These are phyloP conservation scores for Boletellus sp. DNA, from an alignment of 768 basidiomycete species.

Conservation along the genomic window DNA sequence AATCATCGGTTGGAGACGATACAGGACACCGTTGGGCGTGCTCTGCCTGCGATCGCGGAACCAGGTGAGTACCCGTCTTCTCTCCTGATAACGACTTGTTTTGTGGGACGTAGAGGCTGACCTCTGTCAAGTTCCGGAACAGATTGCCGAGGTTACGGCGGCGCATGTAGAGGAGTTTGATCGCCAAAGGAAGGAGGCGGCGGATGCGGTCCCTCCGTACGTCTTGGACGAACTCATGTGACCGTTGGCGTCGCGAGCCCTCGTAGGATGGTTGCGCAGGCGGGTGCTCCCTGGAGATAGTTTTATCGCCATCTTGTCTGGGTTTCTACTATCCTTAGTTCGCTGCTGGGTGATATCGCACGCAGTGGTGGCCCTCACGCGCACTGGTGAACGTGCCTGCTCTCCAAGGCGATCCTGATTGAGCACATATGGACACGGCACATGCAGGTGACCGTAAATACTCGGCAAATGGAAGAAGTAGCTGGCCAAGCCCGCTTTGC, in stretches of 20 bases:
- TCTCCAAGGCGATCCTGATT: no score
- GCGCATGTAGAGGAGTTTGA: slow-evolving; percentile 14
- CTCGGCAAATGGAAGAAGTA: no score
- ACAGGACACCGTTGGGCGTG: slow-evolving; percentile 9
- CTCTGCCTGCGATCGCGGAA: slow-evolving; percentile 10
- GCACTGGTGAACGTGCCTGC: no score
- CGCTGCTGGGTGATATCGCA: no score
- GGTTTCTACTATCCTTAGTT: no score
- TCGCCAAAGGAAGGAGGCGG: background rate
- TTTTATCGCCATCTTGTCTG: no score
- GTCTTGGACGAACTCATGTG: slow-evolving; percentile 15
- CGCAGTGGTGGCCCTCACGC: no score
- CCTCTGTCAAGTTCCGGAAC: slow-evolving; percentile 6
- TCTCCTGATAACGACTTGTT: background rate
- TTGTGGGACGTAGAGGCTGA: background rate
- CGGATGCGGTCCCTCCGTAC: slow-evolving; percentile 5
- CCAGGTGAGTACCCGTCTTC: slow-evolving; percentile 1
- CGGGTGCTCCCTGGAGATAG: no score
- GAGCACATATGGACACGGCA: no score
- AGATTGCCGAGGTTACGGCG: slow-evolving; percentile 9
- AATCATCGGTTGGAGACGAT: slow-evolving; percentile 14
- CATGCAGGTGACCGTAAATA: no score
- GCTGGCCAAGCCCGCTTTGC: no score
- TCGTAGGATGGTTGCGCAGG: no score
- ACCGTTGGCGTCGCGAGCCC: background rate